Evolutionary conservation across 2,329 filamentous ascomycete species (phyloP), one percentile per base, ranked within the genome.

Genomic region (Scedosporium minutisporum): DNA sequence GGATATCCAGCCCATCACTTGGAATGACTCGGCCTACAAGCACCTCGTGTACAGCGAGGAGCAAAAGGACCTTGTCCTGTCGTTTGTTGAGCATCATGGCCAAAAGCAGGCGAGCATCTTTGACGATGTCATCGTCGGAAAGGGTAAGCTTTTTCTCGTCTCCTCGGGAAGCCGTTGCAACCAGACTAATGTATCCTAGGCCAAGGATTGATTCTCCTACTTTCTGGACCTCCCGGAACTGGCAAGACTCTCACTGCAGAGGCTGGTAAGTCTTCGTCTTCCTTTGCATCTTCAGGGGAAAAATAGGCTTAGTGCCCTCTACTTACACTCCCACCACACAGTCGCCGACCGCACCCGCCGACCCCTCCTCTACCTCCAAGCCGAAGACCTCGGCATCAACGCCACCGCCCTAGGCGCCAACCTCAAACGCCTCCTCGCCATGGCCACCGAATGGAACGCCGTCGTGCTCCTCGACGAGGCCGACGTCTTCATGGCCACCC

Each of bases 181-280:
- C 5, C 2, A 6, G 14, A n/a, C 51, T 29, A 60, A 23, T 3
- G 6, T 41, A 16, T 27, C 23, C n/a, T 33, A 68, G 69, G 76
- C 16, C 71, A 77, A 59, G 78, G 77, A 3, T 71, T 81, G 18
- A 75, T 81, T 53, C 73, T 78, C 57, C 72, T 81, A 1, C 71
- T 81, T 4, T 76, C 74, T n/a, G 75, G 91, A 3, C 89, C 90
- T 4, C 91, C 92, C 0, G 92, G 91, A 18, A 93, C 91, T 0
- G 92, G 92, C 60, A 96, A 96, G 76, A 96, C 91, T 0, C 80
- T 96, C 5, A 96, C 92, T 0, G 91, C 90, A 1, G 91, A 96
- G 71, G 89, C 60, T 33, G 60, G 60, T 62, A 62, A 10, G 60
- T 55, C 27, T 27, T 25, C 16, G 4, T 44, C 18, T 23, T 9